Conservation (phyloP, 257 asterid species). For the Henckelia pumila region DNA sequence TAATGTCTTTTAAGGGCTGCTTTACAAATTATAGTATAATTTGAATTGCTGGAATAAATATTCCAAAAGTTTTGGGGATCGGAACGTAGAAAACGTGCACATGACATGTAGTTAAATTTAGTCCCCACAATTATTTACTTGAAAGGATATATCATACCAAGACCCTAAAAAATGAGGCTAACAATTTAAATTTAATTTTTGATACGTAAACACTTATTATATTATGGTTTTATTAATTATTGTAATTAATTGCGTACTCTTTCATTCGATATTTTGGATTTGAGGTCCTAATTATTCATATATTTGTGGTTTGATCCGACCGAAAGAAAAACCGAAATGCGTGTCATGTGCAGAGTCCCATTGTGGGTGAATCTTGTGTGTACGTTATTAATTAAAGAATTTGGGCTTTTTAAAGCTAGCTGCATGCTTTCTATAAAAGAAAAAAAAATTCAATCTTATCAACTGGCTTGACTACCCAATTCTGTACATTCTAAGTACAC, state of each 20-base stretch:
- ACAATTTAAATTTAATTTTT: too few species aligned
- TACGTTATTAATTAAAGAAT: constrained; percentile 7
- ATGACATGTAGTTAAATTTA: neutral
- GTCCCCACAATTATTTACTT: neutral
- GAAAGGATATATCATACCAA: neutral
- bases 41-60: constrained; percentile 25
- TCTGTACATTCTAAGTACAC: neutral
- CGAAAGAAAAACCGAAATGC: constrained; percentile 23
- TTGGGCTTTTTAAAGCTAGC: constrained; percentile 30
- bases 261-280: neutral
- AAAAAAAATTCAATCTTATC: constrained; percentile 26
- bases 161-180: neutral
- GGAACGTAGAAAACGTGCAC: neutral
- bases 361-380: constrained; percentile 27
- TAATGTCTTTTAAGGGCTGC: constrained; percentile 3
- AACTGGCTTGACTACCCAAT: constrained; percentile 26
- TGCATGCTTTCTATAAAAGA: constrained; percentile 42
- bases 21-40: constrained; percentile 15
- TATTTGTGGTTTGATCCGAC: constrained; percentile 7
- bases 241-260: too few species aligned
- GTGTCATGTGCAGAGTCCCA: constrained; percentile 27
- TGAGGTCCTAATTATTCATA: constrained; percentile 9
- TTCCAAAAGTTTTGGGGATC: constrained; percentile 27
- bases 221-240: neutral
- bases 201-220: too few species aligned